Conservation (phyloP, 768 basidiomycete genomes). For the Scleroderma citrinum region DNA sequence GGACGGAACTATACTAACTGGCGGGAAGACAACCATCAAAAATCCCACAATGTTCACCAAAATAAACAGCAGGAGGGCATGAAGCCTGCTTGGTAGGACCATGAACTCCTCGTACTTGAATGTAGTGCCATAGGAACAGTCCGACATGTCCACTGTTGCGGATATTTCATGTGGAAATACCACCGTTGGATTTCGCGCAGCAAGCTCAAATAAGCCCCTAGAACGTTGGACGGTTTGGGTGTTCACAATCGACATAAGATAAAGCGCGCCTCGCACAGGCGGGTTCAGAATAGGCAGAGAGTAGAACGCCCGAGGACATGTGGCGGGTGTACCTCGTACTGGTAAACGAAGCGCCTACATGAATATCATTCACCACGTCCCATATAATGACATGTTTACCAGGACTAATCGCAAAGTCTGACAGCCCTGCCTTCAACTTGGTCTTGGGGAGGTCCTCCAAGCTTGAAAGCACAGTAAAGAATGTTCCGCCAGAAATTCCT, state of each 20-base stretch:
- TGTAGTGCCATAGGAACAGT: conserved; percentile 51
- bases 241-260: conserved; percentile 42
- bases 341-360: conserved; percentile 2
- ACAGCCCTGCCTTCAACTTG: conserved; percentile 22
- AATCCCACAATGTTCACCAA: background rate
- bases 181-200: conserved; percentile 12
- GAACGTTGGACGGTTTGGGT: conserved; percentile 48
- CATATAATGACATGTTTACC: conserved; percentile 22
- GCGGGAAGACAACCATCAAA: conserved; percentile 28
- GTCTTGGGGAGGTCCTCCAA: conserved; percentile 29
- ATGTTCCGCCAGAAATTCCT: conserved; percentile 33
- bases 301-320: conserved; percentile 27
- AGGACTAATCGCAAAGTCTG: conserved; percentile 40
- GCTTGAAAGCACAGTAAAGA: conserved; percentile 28
- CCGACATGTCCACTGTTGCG: conserved; percentile 16
- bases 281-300: conserved; percentile 31
- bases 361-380: background rate
- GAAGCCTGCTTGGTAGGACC: conserved; percentile 33
- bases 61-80: conserved; percentile 27
- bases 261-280: conserved; percentile 35
- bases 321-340: conserved; percentile 30
- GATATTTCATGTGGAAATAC: conserved; percentile 6
- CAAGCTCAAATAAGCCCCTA: conserved; percentile 44
- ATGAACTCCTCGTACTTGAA: conserved; percentile 78
- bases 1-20: conserved; percentile 27